Conservation (phyloP, 768 basidiomycete species). For the Antrodiella citrinella region DNA sequence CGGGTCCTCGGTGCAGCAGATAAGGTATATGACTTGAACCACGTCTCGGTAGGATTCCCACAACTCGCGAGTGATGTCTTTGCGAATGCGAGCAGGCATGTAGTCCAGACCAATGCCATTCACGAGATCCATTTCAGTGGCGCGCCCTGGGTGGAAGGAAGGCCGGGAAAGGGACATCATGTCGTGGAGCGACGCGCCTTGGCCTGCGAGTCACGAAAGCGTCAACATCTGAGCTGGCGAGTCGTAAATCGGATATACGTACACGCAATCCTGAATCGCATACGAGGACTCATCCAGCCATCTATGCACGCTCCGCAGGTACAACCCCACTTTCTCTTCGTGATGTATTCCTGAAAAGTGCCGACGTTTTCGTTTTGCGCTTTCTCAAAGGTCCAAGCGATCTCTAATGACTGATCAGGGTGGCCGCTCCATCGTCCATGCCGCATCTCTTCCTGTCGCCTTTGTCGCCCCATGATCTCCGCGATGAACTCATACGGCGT, state of each 20-base stretch:
- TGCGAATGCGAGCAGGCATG: background rate
- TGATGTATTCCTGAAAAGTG: background rate
- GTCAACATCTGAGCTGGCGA: background rate
- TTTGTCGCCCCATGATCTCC: background rate
- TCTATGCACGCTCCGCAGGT: constrained; percentile 7
- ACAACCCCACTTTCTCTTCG: constrained; percentile 4
- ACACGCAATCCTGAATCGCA: constrained; percentile 7
- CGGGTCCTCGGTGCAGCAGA: background rate
- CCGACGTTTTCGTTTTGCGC: constrained; percentile 2
- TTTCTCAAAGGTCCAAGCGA: background rate
- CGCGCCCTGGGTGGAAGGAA: background rate
- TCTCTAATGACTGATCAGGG: background rate
- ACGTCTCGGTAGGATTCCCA: background rate
- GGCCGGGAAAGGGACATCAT: background rate
- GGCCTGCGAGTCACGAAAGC: background rate
- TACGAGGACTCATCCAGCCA: constrained; percentile 10
- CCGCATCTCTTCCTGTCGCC: background rate
- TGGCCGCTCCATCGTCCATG: background rate
- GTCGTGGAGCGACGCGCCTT: background rate
- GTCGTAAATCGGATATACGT: background rate
- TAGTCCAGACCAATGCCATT: background rate
- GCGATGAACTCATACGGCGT: background rate
- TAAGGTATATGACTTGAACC: background rate
- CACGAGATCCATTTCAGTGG: background rate
- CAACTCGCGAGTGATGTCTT: background rate